Percentiles rank a stretch among this genome's conserved stretches.
Conservation (phyloP, 2,329 filamentous ascomycete genomes). For the Metarhizium guizhouense region DNA sequence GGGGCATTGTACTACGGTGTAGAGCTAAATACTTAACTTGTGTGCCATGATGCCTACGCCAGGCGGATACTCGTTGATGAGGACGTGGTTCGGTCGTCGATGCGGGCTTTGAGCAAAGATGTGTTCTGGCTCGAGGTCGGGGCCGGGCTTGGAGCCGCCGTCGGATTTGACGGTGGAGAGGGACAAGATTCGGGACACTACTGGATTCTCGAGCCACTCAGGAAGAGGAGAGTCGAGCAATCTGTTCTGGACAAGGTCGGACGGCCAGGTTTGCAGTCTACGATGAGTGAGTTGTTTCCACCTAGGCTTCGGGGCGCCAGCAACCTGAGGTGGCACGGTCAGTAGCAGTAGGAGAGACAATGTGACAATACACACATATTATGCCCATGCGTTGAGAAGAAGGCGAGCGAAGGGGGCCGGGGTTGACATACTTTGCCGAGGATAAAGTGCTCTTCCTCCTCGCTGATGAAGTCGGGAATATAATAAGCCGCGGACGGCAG, state of each 20-base stretch:
- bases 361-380: not conserved
- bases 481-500: slow-evolving; percentile 69
- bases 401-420: slow-evolving; percentile 29
- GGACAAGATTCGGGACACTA: slow-evolving; percentile 53
- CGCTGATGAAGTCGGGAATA: slow-evolving; percentile 73
- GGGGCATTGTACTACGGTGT: slow-evolving; percentile 1
- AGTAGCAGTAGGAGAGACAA: not conserved
- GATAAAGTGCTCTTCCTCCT: slow-evolving; percentile 62
- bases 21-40: slow-evolving; percentile 42
- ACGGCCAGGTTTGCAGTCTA: slow-evolving; percentile 85
- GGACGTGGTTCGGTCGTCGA: slow-evolving; percentile 72
- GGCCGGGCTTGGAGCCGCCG: not conserved
- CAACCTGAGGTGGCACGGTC: slow-evolving; percentile 33
- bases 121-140: slow-evolving; percentile 16
- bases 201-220: slow-evolving; percentile 61
- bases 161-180: slow-evolving; percentile 20
- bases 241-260: slow-evolving; percentile 67
- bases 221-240: slow-evolving; percentile 70
- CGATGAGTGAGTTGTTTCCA: slow-evolving; percentile 89
- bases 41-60: slow-evolving; percentile 96
- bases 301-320: slow-evolving; percentile 58
- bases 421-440: slow-evolving; percentile 53
- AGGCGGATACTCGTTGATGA: slow-evolving; percentile 85
- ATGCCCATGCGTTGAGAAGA: slow-evolving; percentile 10
- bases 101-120: slow-evolving; percentile 63